Evolutionary conservation across 2,329 filamentous ascomycete species (phyloP).

Genomic region (Calonectria pteridis): DNA sequence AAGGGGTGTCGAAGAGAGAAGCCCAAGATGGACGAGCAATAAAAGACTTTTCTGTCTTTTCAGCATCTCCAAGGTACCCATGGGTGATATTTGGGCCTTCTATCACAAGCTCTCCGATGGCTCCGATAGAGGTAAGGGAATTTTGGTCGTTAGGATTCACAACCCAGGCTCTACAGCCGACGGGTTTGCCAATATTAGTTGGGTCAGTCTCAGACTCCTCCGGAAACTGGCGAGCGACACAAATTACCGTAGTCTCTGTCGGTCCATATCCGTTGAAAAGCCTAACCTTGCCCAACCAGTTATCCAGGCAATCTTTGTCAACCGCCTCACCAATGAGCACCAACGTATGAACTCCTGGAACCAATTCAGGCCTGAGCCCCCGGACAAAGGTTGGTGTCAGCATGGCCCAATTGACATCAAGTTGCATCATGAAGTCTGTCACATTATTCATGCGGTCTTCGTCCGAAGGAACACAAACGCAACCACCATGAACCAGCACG

Average conservation of each 20-base stretch:
- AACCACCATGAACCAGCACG: slow-evolving; percentile 53
- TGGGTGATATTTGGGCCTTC: slow-evolving; percentile 40
- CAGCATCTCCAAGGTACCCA: slow-evolving; percentile 32
- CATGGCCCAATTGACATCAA: neutral
- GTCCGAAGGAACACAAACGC: slow-evolving; percentile 54
- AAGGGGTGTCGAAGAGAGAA: neutral
- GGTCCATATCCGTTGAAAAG: slow-evolving; percentile 29
- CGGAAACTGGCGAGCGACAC: slow-evolving; percentile 14
- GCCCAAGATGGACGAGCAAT: slow-evolving; percentile 39
- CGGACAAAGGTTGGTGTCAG: slow-evolving; percentile 3
- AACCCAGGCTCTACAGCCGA: neutral
- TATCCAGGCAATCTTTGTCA: slow-evolving; percentile 12
- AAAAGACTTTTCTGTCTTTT: slow-evolving; percentile 40
- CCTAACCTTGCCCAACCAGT: slow-evolving; percentile 12
- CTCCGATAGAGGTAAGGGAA: slow-evolving; percentile 35
- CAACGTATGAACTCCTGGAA: slow-evolving; percentile 1
- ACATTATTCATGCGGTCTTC: slow-evolving; percentile 12
- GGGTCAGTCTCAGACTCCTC: slow-evolving; percentile 42
- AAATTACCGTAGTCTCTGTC: slow-evolving; percentile 20
- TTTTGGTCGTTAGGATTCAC: slow-evolving; percentile 4
- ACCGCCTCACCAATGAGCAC: slow-evolving; percentile 24
- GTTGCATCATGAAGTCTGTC: neutral
- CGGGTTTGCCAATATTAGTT: neutral
- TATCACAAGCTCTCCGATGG: slow-evolving; percentile 36
- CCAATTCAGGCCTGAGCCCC: neutral